These are phyloP conservation scores for maize (Zea mays) DNA, from an alignment of 176 grass and related monocot species.

Conservation along the genomic window DNA sequence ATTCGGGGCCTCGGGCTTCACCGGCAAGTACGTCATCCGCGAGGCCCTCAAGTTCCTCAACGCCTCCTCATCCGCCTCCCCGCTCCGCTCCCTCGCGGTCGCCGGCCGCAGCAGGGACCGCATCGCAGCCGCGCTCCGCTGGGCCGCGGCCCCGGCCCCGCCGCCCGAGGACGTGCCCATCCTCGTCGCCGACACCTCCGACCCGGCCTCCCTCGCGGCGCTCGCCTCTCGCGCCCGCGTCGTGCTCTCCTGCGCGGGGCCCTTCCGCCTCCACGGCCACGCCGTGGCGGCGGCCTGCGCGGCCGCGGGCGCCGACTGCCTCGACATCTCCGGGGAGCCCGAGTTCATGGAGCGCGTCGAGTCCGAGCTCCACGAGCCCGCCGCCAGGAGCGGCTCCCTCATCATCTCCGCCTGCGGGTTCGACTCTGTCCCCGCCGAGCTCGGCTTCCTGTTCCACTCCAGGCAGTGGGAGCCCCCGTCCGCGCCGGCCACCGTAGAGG, in stretches of 20 bases:
- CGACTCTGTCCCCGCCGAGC: constrained; percentile 80
- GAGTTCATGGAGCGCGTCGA: constrained; percentile 89
- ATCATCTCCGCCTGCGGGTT: constrained; percentile 82
- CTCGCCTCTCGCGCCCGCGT: constrained; percentile 50
- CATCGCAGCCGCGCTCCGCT: constrained; percentile 57
- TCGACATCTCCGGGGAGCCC: constrained; percentile 85
- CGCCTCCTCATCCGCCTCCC: constrained; percentile 18
- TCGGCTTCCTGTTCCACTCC: constrained; percentile 70
- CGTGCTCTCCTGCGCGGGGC: constrained; percentile 68
- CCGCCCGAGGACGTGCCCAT: constrained; percentile 47
- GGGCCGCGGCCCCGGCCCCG: constrained; percentile 44
- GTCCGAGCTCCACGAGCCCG: constrained; percentile 59
- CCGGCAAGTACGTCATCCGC: constrained; percentile 78
- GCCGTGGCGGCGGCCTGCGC: constrained; percentile 66
- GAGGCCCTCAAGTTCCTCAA: constrained; percentile 75
- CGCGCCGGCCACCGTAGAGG: constrained; percentile 50
- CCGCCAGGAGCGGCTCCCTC: constrained; percentile 50
- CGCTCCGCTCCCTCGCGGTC: constrained; percentile 63
- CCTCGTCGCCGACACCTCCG: constrained; percentile 66
- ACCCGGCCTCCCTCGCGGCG: constrained; percentile 58
- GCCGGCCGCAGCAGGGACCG: constrained; percentile 65
- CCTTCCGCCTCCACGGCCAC: constrained; percentile 68
- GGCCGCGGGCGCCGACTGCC: constrained; percentile 61
- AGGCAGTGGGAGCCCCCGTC: constrained; percentile 60
- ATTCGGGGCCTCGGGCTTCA: constrained; percentile 93